Evolutionary conservation across 2,329 filamentous ascomycete genomes (phyloP).

Genomic region (Hypocreales sp.): DNA sequence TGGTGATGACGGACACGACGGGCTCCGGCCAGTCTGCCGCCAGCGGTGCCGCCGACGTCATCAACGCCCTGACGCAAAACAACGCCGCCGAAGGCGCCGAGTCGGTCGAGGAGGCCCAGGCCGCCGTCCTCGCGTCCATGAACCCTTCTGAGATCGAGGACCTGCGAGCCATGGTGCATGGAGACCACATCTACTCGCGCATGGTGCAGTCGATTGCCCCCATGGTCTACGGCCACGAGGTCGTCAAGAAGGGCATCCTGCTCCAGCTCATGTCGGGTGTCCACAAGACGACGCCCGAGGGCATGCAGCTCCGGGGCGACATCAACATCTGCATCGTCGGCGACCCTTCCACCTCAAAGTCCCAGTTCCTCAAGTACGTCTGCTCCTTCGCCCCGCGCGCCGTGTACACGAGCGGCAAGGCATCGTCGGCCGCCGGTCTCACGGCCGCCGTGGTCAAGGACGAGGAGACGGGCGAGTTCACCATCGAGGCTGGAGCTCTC

Average conservation of each 20-base stretch:
- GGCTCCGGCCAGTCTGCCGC: slow-evolving; percentile 61
- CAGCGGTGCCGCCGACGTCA: slow-evolving; percentile 54
- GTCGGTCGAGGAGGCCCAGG: slow-evolving; percentile 72
- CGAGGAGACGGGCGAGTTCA: slow-evolving; percentile 96
- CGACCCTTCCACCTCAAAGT: slow-evolving; percentile 93
- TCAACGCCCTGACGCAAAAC: slow-evolving; percentile 56
- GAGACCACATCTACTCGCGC: slow-evolving; percentile 84
- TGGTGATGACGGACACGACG: slow-evolving; percentile 81
- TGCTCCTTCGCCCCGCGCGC: slow-evolving; percentile 93
- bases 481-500: slow-evolving; percentile 91
- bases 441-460: slow-evolving; percentile 96
- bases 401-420: slow-evolving; percentile 95
- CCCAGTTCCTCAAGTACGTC: slow-evolving; percentile 95
- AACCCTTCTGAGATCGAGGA: slow-evolving; percentile 82
- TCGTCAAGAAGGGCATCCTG: slow-evolving; percentile 92
- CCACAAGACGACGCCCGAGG: slow-evolving; percentile 78
- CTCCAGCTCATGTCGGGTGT: slow-evolving; percentile 95
- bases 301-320: slow-evolving; percentile 89
- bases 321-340: slow-evolving; percentile 98
- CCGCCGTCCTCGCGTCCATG: slow-evolving; percentile 73
- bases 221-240: slow-evolving; percentile 93
- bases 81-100: slow-evolving; percentile 51
- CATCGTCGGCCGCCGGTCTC: slow-evolving; percentile 90
- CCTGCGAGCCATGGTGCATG: slow-evolving; percentile 83
- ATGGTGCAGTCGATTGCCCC: slow-evolving; percentile 89